A percentile compares a stretch with the other conserved stretches of the same genome.
phyloP scores from a whole-genome alignment of 192 early-diverging fungal species.

The Rhizoclosmatium globosum region DNA sequence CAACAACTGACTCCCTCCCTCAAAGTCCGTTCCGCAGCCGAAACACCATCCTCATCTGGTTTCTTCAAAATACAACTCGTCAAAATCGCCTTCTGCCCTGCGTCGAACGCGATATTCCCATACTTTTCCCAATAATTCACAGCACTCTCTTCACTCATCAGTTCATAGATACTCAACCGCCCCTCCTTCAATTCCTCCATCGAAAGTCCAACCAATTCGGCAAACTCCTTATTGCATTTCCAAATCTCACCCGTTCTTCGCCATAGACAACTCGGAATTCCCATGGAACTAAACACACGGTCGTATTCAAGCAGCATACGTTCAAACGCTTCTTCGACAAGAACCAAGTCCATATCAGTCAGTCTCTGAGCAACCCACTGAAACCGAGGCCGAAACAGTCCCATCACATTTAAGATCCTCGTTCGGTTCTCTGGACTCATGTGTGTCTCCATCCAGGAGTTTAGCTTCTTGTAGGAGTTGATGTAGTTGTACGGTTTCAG shows the following conservation, averaged over 20 bases:
- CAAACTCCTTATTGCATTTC: constrained; percentile 96
- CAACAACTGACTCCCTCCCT: constrained; percentile 68
- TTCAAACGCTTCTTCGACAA: constrained; percentile 97
- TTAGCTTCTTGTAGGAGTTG: constrained; percentile 87
- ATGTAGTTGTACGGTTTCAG: constrained; percentile 98
- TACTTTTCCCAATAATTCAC: constrained; percentile 99
- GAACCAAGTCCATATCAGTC: constrained; percentile 92
- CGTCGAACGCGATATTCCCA: constrained; percentile 96
- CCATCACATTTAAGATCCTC: constrained; percentile 89
- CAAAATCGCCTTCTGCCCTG: constrained; percentile 94
- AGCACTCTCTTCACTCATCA: constrained; percentile 90
- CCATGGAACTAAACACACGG: constrained; percentile 93
- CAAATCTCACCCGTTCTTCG: constrained; percentile 96
- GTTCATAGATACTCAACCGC: constrained; percentile 60
- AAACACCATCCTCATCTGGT: constrained; percentile 57
- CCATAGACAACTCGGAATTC: constrained; percentile 95
- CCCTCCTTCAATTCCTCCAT: constrained; percentile 85
- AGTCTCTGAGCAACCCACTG: constrained; percentile 85
- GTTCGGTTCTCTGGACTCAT: constrained; percentile 75
- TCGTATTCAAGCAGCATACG: constrained; percentile 94
- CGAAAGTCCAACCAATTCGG: constrained; percentile 82
- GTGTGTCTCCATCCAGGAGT: constrained; percentile 89
- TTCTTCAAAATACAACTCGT: constrained; percentile 88
- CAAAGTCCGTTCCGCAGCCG: constrained; percentile 17
- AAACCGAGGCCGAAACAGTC: constrained; percentile 88